phyloP scores from a whole-genome alignment of 169 alveolate genomes.

The Cryptosporidium sp. region DNA sequence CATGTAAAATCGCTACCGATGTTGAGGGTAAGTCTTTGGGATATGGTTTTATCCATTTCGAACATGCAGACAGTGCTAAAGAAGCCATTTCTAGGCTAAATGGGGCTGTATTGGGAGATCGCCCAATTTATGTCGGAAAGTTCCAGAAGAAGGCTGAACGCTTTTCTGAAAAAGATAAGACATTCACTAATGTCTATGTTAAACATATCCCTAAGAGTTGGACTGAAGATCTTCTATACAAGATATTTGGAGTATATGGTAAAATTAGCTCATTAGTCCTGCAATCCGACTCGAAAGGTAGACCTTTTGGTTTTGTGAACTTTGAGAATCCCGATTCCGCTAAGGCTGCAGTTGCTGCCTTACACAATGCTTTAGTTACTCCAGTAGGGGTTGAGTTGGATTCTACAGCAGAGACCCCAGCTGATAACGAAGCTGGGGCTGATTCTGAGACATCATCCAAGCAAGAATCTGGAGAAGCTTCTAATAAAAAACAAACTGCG shows the following conservation, averaged over 20 bases:
- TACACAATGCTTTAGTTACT: constrained; percentile 86
- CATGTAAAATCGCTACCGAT: constrained; percentile 95
- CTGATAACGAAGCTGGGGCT: constrained; percentile 9
- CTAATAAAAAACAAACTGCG: not conserved
- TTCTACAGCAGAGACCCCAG: constrained; percentile 1
- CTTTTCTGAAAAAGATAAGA: constrained; percentile 77
- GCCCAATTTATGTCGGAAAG: constrained; percentile 91
- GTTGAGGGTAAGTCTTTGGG: constrained; percentile 90
- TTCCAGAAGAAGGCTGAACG: constrained; percentile 88
- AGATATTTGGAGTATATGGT: constrained; percentile 89
- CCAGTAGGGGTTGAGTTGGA: constrained; percentile 78
- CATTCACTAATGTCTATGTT: constrained; percentile 91
- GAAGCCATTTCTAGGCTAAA: constrained; percentile 93
- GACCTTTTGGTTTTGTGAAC: constrained; percentile 90
- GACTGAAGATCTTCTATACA: constrained; percentile 84
- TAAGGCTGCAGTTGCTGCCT: constrained; percentile 88
- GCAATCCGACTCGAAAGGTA: constrained; percentile 87
- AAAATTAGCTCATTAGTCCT: constrained; percentile 89
- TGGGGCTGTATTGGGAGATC: constrained; percentile 91
- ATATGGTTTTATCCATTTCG: constrained; percentile 96
- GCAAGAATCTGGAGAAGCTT: constrained; percentile 52
- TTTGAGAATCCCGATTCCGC: constrained; percentile 89
- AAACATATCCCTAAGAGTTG: constrained; percentile 92
- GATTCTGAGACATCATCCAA: constrained; percentile 8
- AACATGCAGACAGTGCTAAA: constrained; percentile 91